A percentile compares a stretch with the other conserved stretches of the same genome.
Conservation (phyloP, 2,329 filamentous ascomycete species). For the Colletotrichum salicis region DNA sequence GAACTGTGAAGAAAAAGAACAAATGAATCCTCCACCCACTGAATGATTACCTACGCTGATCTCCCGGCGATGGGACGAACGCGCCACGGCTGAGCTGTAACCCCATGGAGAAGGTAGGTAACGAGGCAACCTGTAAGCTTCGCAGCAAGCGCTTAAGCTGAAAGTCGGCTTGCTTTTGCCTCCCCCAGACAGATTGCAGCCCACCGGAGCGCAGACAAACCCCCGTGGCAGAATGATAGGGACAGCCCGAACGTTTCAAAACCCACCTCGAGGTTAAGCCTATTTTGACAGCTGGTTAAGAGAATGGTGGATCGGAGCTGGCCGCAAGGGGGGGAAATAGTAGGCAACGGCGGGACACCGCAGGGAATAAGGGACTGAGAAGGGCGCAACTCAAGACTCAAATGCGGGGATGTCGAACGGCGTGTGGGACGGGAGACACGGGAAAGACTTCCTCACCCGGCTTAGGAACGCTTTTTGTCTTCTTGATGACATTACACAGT, state of each 20-base stretch:
- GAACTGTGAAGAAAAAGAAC: not conserved
- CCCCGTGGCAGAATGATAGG: conserved; percentile 23
- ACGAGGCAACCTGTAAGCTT: not conserved
- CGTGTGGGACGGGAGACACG: conserved; percentile 18
- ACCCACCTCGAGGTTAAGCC: conserved; percentile 3
- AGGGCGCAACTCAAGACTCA: not conserved
- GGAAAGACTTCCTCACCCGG: conserved; percentile 28
- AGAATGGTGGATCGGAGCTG: conserved; percentile 20
- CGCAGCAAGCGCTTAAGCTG: not conserved
- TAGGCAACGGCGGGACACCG: not conserved
- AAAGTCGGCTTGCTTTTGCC: not conserved
- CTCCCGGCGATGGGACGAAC: conserved; percentile 10
- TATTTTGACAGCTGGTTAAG: conserved; percentile 28
- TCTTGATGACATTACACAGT: not conserved
- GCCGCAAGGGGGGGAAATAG: not conserved
- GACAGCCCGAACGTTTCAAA: conserved; percentile 19
- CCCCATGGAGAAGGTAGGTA: conserved; percentile 28
- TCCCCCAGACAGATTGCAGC: not conserved
- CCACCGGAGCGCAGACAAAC: not conserved
- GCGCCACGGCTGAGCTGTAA: conserved; percentile 5
- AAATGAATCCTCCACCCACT: not conserved
- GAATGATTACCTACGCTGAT: not conserved
- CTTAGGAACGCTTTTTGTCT: not conserved
- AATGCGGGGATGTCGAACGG: conserved; percentile 8
- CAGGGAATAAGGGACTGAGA: not conserved